A percentile compares a stretch with the other conserved stretches of the same genome.
Evolutionary conservation across 257 asterid species (phyloP).

Genomic region (Coffea eugenioides): DNA sequence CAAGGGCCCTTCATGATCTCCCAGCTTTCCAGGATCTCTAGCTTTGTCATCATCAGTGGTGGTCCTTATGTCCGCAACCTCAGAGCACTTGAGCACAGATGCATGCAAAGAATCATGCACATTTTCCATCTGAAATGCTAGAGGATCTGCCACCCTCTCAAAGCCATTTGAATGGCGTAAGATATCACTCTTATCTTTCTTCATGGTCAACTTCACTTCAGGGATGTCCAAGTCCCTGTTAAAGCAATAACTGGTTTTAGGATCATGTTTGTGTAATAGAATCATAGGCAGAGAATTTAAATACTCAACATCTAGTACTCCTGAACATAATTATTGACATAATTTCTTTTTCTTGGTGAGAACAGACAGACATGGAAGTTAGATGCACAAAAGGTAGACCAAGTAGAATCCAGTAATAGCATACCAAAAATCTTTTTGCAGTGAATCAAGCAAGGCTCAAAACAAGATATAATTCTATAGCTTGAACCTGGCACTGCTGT

Average conservation of each 20-base stretch:
- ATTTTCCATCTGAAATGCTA: conserved; percentile 26
- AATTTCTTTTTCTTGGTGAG: neutral
- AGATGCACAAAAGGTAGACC: neutral
- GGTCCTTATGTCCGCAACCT: conserved; percentile 31
- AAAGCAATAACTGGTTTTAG: conserved; percentile 31
- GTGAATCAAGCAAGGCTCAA: neutral
- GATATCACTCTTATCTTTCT: conserved; percentile 49
- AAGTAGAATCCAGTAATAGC: neutral
- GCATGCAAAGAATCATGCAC: conserved; percentile 32
- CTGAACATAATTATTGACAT: neutral
- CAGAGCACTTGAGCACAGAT: conserved; percentile 20
- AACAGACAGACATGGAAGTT: neutral
- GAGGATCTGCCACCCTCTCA: conserved; percentile 33
- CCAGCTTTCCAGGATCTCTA: conserved; percentile 23
- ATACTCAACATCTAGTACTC: conserved; percentile 10
- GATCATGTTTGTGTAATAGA: conserved; percentile 17
- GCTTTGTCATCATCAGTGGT: conserved; percentile 23
- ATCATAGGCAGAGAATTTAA: neutral
- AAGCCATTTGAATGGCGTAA: conserved; percentile 36
- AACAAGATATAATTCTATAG: neutral
- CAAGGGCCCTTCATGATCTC: conserved; percentile 28
- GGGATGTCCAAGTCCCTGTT: conserved; percentile 43
- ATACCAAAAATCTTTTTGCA: neutral
- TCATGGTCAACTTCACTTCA: conserved; percentile 51
- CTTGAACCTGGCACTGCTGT: neutral